Percentiles rank a stretch among this genome's conserved stretches.
Conservation (phyloP, 441 rosid genomes). For the Kokia cookei region DNA sequence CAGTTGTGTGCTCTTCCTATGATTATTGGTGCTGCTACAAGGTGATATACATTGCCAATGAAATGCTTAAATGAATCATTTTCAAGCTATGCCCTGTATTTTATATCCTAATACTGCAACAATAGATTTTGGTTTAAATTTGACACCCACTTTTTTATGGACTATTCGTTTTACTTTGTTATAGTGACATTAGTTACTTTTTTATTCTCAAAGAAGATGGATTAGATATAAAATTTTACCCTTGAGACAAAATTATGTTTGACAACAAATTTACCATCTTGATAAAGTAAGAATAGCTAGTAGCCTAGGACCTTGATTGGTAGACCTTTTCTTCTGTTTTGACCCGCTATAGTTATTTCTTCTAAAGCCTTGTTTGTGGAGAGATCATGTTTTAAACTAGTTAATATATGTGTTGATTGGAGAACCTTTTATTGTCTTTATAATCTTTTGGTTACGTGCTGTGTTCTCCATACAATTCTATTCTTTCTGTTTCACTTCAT, state of each 20-base stretch:
- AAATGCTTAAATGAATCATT: background rate
- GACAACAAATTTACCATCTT: background rate
- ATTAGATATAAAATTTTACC: background rate
- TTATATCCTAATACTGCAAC: background rate
- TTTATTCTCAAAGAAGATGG: background rate
- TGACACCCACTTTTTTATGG: background rate
- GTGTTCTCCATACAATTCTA: background rate
- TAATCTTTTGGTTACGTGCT: background rate
- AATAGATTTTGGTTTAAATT: background rate
- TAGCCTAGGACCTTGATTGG: background rate
- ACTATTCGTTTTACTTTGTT: background rate
- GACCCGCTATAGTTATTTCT: background rate
- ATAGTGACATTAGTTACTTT: background rate
- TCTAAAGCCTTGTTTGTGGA: background rate
- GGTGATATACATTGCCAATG: conserved; percentile 32
- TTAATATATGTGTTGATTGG: background rate
- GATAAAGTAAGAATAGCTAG: background rate
- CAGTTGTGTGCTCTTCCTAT: conserved; percentile 86
- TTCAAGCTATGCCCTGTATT: background rate
- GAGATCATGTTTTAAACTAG: conserved; percentile 18
- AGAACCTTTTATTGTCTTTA: background rate
- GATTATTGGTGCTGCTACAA: conserved; percentile 72
- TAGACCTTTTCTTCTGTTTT: background rate
- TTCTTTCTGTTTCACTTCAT: background rate
- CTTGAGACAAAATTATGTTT: background rate